Evolutionary conservation across 306 rosid genomes (phyloP).

Genomic region (Neltuma alba): DNA sequence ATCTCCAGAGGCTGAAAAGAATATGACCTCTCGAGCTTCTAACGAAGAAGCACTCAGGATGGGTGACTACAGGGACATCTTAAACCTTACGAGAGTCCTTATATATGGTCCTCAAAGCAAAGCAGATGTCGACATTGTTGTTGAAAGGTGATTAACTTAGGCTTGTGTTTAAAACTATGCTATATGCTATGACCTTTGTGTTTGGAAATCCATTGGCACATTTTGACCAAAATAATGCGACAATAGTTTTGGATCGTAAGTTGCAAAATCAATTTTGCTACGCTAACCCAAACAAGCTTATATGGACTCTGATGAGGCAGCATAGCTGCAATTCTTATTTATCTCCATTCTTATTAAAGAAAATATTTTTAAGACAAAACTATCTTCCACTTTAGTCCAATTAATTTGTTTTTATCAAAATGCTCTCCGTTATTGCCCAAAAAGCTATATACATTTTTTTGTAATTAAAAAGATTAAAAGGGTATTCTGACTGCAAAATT

Average conservation of each 20-base stretch:
- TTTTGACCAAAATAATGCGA: too few relatives aligned
- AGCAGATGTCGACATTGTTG: conserved; percentile 75
- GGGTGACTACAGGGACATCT: conserved; percentile 92
- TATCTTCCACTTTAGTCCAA: too few relatives aligned
- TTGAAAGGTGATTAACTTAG: conserved; percentile 64
- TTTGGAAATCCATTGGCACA: too few relatives aligned
- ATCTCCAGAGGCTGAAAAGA: conserved; percentile 39
- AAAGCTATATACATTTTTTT: too few relatives aligned
- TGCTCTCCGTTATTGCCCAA: too few relatives aligned
- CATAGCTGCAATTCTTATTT: not conserved
- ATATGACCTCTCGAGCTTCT: conserved; percentile 52
- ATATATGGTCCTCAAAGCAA: conserved; percentile 86
- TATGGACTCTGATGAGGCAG: not conserved
- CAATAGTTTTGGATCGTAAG: not conserved
- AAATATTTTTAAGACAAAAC: too few relatives aligned
- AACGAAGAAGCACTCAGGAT: conserved; percentile 70
- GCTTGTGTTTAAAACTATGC: conserved; percentile 12
- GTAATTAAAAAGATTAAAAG: too few relatives aligned
- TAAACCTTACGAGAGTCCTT: conserved; percentile 92
- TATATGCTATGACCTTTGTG: conserved; percentile 1
- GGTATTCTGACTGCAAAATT: too few relatives aligned
- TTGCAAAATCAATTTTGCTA: not conserved
- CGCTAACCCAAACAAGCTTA: not conserved
- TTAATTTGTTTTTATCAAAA: too few relatives aligned
- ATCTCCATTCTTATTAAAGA: not conserved